Evolutionary conservation across 2,329 filamentous ascomycete species (phyloP), one percentile per base, ranked within the genome.

Genomic region (Nemania sp.): DNA sequence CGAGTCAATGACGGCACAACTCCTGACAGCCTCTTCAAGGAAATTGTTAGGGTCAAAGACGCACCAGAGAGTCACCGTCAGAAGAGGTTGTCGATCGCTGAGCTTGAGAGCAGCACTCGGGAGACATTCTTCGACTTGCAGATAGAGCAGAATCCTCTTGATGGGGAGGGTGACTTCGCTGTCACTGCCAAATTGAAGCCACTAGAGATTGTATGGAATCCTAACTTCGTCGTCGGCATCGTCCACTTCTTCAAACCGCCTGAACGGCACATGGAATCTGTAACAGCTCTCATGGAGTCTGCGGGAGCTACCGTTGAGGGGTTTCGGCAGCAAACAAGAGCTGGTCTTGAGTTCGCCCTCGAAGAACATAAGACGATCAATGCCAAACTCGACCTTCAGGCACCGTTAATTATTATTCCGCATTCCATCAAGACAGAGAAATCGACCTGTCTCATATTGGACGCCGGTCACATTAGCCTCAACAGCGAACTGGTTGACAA

Each of bases 291-390:
- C 57, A 91, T 99, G 87, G 96, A 99, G 75, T 92, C 90, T 48
- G 95, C 95, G 5, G 93, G 95, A 21, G 94, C 94, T 1, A 99
- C 95, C 0, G 94, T 99, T 0, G 94, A 99, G 76, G 94, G 93
- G 7, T 82, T 99, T 60, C 86, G 96, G 35, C 93, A 98, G 74
- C 96, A 99, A 77, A 99, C 96, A 4, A 86, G 96, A 73, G 94
- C 95, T 51, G 94, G 95, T 25, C 84, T 99, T 35, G 93, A 99
- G 75, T 99, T 97, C 76, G 96, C 95, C 0, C 80, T 99, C 2
- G 90, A 97, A 71, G 96, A 99, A 73, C 95, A 99, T 81, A 98
- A 97, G 80, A 98, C 95, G 1, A 89, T 99, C 73, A 97, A 99
- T 70, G 94, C 94, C 13, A 92, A 98, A 69, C 82, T 99, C 45